These are phyloP conservation scores for Tremella fuciformis DNA, from an alignment of 768 basidiomycete species.

Conservation along the genomic window DNA sequence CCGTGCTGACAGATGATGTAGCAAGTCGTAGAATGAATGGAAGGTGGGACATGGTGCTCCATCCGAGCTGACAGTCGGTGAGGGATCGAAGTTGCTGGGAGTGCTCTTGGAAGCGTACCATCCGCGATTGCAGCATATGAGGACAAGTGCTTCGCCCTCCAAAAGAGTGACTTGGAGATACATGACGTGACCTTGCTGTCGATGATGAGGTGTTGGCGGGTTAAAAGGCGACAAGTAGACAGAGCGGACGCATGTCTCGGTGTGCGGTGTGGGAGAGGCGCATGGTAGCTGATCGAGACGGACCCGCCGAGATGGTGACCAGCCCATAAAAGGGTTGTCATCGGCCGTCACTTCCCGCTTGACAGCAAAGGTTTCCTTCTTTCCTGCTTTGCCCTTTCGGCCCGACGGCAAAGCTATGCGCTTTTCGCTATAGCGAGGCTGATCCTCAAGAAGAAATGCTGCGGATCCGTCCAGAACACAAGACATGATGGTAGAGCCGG, in stretches of 20 bases:
- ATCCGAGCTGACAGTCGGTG: constrained; percentile 43
- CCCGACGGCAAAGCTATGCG: constrained; percentile 33
- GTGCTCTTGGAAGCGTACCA: constrained; percentile 54
- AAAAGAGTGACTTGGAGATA: constrained; percentile 54
- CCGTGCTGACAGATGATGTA: constrained; percentile 52
- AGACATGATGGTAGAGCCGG: constrained; percentile 50
- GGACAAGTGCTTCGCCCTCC: constrained; percentile 53
- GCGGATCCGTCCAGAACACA: constrained; percentile 51
- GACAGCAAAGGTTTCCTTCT: constrained; percentile 43
- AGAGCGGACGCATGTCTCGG: constrained; percentile 44
- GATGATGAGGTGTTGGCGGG: constrained; percentile 54
- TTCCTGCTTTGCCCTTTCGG: constrained; percentile 46
- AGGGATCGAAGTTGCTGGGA: constrained; percentile 53
- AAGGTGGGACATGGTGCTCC: constrained; percentile 25
- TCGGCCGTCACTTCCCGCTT: constrained; percentile 26
- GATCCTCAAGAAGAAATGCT: constrained; percentile 16
- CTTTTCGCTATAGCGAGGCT: constrained; percentile 33
- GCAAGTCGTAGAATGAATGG: constrained; percentile 54
- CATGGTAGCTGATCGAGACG: constrained; percentile 33
- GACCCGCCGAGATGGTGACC: constrained; percentile 26
- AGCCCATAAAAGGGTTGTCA: constrained; percentile 47
- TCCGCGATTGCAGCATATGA: constrained; percentile 53
- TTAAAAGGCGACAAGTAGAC: constrained; percentile 55
- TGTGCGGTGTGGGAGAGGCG: constrained; percentile 32
- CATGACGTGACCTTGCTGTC: constrained; percentile 54